These are phyloP conservation scores for Penicillium psychrofluorescens DNA, from an alignment of 495 filamentous ascomycete genomes.

Conservation along the genomic window DNA sequence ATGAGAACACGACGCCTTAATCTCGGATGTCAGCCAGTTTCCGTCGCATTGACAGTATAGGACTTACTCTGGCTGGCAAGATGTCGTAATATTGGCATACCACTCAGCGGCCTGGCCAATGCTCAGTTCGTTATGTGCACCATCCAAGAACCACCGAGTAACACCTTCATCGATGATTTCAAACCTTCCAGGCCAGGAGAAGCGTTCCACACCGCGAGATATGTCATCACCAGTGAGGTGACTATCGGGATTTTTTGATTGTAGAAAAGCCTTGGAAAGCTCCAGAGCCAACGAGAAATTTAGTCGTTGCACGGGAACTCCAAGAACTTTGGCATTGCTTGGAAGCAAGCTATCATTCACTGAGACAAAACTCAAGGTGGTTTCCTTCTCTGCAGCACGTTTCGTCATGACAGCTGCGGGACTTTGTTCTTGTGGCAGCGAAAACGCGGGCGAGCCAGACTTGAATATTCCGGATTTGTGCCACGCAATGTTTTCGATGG, in stretches of 20 bases:
- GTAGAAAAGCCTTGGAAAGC: conserved; percentile 16
- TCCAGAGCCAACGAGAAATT: conserved; percentile 36
- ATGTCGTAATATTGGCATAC: conserved; percentile 21
- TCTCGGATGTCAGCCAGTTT: neutral
- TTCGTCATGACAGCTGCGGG: conserved; percentile 52
- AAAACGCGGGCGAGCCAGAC: conserved; percentile 54
- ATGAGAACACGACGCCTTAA: neutral
- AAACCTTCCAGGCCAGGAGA: conserved; percentile 38
- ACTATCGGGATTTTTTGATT: conserved; percentile 10
- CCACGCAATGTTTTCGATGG: conserved; percentile 79
- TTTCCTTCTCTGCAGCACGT: conserved; percentile 57
- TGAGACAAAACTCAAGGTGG: conserved; percentile 46
- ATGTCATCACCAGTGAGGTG: conserved; percentile 18
- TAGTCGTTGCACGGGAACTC: conserved; percentile 26
- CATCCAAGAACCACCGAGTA: conserved; percentile 39
- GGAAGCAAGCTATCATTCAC: conserved; percentile 38
- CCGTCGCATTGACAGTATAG: neutral
- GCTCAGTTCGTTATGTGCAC: conserved; percentile 43
- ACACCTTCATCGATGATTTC: conserved; percentile 25
- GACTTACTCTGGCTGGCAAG: neutral
- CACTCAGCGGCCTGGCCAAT: conserved; percentile 31
- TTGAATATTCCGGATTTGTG: conserved; percentile 88
- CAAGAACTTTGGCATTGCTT: conserved; percentile 10
- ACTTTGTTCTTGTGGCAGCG: conserved; percentile 49
- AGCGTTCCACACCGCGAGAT: conserved; percentile 24